Percentiles rank a stretch among this genome's conserved stretches.
phyloP scores from a whole-genome alignment of 2,329 filamentous ascomycete species.

The Acephala macrosclerotiorum region DNA sequence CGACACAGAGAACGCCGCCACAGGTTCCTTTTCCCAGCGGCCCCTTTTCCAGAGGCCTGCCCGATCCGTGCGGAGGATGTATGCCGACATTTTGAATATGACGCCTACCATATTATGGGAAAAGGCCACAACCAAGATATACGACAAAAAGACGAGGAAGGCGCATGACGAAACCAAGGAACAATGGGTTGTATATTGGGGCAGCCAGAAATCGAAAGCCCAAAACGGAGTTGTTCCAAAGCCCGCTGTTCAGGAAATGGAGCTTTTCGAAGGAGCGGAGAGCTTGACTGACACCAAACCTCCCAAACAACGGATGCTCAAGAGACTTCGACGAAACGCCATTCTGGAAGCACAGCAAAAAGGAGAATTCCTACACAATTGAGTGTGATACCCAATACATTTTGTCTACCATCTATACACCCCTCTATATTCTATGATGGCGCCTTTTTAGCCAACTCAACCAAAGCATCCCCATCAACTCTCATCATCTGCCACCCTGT shows the following conservation, averaged over 20 bases:
- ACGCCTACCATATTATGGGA: slow-evolving; percentile 49
- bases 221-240: slow-evolving; percentile 42
- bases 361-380: background rate
- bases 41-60: background rate
- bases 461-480: slow-evolving; percentile 71
- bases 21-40: background rate
- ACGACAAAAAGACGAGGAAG: no score
- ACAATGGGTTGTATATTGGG: slow-evolving; percentile 55
- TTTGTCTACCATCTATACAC: slow-evolving; percentile 6
- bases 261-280: slow-evolving; percentile 55
- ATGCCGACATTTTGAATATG: slow-evolving; percentile 53
- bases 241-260: slow-evolving; percentile 44
- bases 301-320: background rate
- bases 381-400: background rate
- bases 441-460: slow-evolving; percentile 56
- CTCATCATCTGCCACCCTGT: slow-evolving; percentile 79
- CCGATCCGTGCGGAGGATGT: slow-evolving; percentile 57
- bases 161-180: slow-evolving; percentile 42
- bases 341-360: background rate
- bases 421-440: slow-evolving; percentile 4
- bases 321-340: background rate
- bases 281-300: background rate
- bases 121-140: no score
- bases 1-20: background rate
- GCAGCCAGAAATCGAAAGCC: slow-evolving; percentile 43